A percentile compares a stretch with the other conserved stretches of the same genome.
phyloP scores from a whole-genome alignment of 306 rosid species.

The Malus sylvestris region DNA sequence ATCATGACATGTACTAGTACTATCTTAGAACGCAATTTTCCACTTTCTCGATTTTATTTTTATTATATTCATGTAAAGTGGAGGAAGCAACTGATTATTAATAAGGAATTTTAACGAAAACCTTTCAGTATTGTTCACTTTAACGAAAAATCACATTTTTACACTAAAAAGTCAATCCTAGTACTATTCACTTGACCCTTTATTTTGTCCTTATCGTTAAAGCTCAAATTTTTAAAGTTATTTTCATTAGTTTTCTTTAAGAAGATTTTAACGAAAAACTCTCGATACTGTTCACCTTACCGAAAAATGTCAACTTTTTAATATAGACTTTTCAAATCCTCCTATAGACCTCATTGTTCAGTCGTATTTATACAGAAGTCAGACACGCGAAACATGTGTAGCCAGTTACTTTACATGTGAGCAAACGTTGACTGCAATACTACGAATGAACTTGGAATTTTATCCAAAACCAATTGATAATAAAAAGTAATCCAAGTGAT shows the following conservation, averaged over 20 bases:
- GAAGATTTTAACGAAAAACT: no score
- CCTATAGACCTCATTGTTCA: background rate
- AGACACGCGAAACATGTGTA: background rate
- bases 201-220: no score
- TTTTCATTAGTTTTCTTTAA: no score
- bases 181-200: no score
- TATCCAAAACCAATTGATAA: background rate
- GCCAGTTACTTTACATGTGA: background rate
- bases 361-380: background rate
- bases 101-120: no score
- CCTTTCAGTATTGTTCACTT: rapidly evolving
- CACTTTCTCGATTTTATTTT: background rate
- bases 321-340: background rate
- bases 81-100: background rate
- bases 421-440: background rate
- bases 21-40: background rate
- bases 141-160: no score
- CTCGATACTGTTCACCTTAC: no score
- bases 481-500: background rate
- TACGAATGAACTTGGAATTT: no score
- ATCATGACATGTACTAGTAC: background rate
- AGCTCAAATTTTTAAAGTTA: no score
- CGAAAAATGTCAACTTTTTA: no score
- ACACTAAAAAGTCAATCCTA: no score
- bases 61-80: background rate